phyloP scores from a whole-genome alignment of 768 basidiomycete genomes.

The Russula dissimulans region DNA sequence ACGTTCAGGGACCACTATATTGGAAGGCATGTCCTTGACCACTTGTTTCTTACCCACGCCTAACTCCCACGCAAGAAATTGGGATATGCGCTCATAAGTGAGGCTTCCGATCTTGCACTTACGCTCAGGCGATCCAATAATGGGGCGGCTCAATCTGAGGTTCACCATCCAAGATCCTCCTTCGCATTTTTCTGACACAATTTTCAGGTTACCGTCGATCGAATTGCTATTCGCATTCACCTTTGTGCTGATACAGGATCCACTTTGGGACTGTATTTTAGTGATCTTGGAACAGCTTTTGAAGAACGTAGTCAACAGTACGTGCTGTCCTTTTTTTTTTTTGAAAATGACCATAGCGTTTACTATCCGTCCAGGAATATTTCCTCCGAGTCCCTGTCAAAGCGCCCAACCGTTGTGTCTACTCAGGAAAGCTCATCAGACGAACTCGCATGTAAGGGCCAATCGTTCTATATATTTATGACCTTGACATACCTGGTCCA shows the following conservation, averaged over 20 bases:
- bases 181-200: not conserved
- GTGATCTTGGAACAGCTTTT: slow-evolving; percentile 41
- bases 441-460: slow-evolving; percentile 24
- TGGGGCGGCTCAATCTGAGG: not conserved
- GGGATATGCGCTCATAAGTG: slow-evolving; percentile 65
- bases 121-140: slow-evolving; percentile 7
- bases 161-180: not conserved
- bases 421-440: slow-evolving; percentile 4
- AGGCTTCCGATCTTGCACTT: slow-evolving; percentile 39
- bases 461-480: not conserved
- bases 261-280: slow-evolving; percentile 46
- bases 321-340: not conserved
- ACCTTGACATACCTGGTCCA: slow-evolving; percentile 23
- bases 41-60: not conserved
- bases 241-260: slow-evolving; percentile 72
- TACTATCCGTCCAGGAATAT: not conserved
- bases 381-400: not conserved
- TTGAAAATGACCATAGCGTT: not conserved
- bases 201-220: slow-evolving; percentile 46
- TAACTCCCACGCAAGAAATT: slow-evolving; percentile 30
- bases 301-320: slow-evolving; percentile 25
- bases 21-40: slow-evolving; percentile 54
- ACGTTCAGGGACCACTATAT: slow-evolving; percentile 16
- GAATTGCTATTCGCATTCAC: slow-evolving; percentile 47
- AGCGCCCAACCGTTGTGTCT: slow-evolving; percentile 10